Conservation (phyloP, 345 rosid genomes). For the Aquilaria yunnanensis region DNA sequence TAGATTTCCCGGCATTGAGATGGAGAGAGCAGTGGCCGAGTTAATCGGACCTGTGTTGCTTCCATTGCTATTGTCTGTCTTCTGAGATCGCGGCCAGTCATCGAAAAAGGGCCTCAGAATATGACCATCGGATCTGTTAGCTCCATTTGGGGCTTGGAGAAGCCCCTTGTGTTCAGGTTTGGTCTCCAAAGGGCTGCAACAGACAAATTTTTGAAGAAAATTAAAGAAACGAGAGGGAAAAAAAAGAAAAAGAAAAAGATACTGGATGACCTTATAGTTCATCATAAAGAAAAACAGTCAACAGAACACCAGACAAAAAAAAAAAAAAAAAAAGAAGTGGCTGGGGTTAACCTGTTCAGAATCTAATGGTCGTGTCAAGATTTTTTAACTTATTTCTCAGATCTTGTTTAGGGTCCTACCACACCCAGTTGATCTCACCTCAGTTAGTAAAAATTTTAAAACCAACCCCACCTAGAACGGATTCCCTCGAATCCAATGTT, state of each 20-base stretch:
- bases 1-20: slow-evolving; percentile 61
- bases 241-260: background rate
- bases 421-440: background rate
- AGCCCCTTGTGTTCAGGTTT: slow-evolving; percentile 39
- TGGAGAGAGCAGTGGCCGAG: slow-evolving; percentile 57
- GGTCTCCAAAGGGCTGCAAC: slow-evolving; percentile 37
- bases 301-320: background rate
- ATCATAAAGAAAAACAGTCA: slow-evolving; percentile 1
- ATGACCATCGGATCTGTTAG: slow-evolving; percentile 46
- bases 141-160: slow-evolving; percentile 34
- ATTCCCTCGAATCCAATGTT: background rate
- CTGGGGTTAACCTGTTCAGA: slow-evolving; percentile 46
- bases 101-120: slow-evolving; percentile 76
- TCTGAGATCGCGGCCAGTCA: slow-evolving; percentile 70
- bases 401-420: slow-evolving; percentile 26
- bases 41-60: slow-evolving; percentile 26
- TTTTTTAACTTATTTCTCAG: slow-evolving; percentile 16
- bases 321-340: slow-evolving; percentile 25
- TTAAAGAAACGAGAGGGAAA: background rate
- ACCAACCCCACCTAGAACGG: background rate
- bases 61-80: slow-evolving; percentile 38
- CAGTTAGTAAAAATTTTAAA: background rate
- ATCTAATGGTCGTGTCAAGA: slow-evolving; percentile 33
- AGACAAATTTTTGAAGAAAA: background rate
- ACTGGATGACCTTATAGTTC: background rate